Evolutionary conservation across 164 flowering plant genomes (phyloP).

Genomic region (Houttuynia cordata): DNA sequence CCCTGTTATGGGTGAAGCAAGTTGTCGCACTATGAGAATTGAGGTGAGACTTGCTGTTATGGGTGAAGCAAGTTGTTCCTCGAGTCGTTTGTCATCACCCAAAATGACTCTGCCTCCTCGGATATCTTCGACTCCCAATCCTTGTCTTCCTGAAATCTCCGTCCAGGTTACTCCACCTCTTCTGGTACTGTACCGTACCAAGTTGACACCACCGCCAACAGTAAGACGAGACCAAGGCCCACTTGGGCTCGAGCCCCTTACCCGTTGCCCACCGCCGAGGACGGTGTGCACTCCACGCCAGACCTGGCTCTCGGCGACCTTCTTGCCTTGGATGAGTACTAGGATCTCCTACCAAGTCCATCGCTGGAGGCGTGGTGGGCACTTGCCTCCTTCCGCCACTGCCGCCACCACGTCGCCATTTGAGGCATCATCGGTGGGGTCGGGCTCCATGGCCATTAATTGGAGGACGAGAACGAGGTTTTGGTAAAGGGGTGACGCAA

Average conservation of each 20-base stretch:
- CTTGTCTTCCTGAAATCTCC: constrained; percentile 81
- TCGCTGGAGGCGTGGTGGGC: constrained; percentile 67
- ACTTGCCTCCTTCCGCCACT: constrained; percentile 18
- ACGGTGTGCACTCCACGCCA: constrained; percentile 22
- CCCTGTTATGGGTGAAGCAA: no score
- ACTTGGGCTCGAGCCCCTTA: constrained; percentile 64
- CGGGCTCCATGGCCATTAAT: background rate
- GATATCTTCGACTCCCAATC: constrained; percentile 50
- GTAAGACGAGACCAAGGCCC: constrained; percentile 82
- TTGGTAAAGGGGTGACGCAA: background rate
- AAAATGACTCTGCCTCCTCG: constrained; percentile 56
- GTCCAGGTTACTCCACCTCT: constrained; percentile 85
- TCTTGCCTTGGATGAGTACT: constrained; percentile 78
- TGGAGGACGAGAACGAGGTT: background rate
- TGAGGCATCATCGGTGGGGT: background rate
- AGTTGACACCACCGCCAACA: constrained; percentile 68
- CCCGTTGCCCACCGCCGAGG: constrained; percentile 22
- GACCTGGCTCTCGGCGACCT: constrained; percentile 62
- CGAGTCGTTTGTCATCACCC: constrained; percentile 82
- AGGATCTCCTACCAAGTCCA: constrained; percentile 95
- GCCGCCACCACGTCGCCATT: constrained; percentile 5
- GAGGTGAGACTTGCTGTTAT: no score
- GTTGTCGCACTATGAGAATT: no score
- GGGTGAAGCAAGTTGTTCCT: no score
- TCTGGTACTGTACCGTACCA: constrained; percentile 88